phyloP scores from a whole-genome alignment of 2,329 filamentous ascomycete genomes.

The Phyllosticta citriasiana region DNA sequence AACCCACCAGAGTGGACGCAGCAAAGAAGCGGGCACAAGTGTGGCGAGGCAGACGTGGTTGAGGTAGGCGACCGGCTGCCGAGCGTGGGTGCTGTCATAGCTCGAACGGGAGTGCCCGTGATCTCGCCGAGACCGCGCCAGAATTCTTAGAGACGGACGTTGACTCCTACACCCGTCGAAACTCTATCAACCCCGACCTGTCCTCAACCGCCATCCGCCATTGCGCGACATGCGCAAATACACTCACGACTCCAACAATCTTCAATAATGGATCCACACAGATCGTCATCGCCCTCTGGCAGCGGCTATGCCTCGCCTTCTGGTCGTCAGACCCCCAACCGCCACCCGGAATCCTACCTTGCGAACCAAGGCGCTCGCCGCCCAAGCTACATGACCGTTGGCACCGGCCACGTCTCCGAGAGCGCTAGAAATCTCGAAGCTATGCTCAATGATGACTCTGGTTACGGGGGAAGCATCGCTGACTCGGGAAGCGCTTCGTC shows the following conservation, averaged over 20 bases:
- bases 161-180: neutral
- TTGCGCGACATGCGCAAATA: conserved; percentile 22
- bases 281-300: conserved; percentile 13
- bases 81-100: conserved; percentile 1
- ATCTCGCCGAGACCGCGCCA: neutral
- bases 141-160: conserved; percentile 1
- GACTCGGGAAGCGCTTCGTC: conserved; percentile 48
- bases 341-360: conserved; percentile 10
- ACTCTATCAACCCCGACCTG: neutral
- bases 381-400: conserved; percentile 80
- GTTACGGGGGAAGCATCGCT: conserved; percentile 73
- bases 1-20: neutral
- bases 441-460: conserved; percentile 78
- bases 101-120: neutral
- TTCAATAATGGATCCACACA: conserved; percentile 6
- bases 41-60: conserved; percentile 4
- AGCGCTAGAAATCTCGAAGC: conserved; percentile 72
- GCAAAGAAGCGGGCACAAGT: conserved; percentile 4
- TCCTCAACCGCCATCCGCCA: conserved; percentile 1
- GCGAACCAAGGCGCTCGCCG: conserved; percentile 14
- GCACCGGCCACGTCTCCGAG: conserved; percentile 68
- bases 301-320: conserved; percentile 16
- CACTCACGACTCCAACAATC: conserved; percentile 2
- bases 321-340: conserved; percentile 14
- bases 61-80: neutral